phyloP scores from a whole-genome alignment of 768 basidiomycete species.

The Amanita phalloides region DNA sequence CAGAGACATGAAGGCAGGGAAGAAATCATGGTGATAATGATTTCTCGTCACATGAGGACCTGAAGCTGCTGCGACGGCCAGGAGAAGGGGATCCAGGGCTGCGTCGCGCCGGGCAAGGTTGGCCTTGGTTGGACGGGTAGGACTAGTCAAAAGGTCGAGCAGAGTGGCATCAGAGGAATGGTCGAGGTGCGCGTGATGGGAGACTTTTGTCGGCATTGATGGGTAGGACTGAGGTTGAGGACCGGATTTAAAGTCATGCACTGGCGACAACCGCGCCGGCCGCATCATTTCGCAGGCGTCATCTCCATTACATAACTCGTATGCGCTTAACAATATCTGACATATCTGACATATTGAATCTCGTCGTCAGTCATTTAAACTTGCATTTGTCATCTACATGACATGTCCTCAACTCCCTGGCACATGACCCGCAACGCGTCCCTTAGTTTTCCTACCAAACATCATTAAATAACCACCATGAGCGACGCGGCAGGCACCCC shows the following conservation, averaged over 20 bases:
- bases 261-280: background rate
- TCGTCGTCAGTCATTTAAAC: too few relatives aligned
- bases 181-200: conserved; percentile 14
- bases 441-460: background rate
- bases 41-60: conserved; percentile 75
- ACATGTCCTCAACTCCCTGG: background rate
- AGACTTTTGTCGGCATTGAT: conserved; percentile 10
- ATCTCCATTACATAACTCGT: background rate
- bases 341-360: too few relatives aligned
- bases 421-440: background rate
- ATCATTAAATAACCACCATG: background rate
- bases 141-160: conserved; percentile 54
- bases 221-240: background rate
- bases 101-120: conserved; percentile 54
- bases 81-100: conserved; percentile 66
- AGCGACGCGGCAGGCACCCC: background rate
- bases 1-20: conserved; percentile 45
- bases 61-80: conserved; percentile 67
- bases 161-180: conserved; percentile 44
- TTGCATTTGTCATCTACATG: background rate
- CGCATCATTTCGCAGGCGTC: background rate
- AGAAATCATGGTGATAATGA: conserved; percentile 78
- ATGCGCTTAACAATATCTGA: too few relatives aligned
- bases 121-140: conserved; percentile 28
- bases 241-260: background rate